Evolutionary conservation across 495 filamentous ascomycete species (phyloP).

Genomic region (Penicillium coffeae): DNA sequence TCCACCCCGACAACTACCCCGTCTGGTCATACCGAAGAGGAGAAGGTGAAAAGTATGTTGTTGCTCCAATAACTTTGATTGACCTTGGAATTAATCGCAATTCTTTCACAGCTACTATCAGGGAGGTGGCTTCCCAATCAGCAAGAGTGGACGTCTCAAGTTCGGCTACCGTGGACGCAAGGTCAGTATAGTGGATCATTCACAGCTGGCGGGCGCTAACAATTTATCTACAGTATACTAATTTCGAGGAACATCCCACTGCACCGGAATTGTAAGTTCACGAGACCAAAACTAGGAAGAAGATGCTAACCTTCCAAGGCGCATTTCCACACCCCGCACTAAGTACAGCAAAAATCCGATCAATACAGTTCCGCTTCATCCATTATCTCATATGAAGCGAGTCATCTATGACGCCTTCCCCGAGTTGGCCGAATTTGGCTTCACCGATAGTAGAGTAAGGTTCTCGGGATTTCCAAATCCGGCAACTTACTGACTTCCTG

Average conservation of each 20-base stretch:
- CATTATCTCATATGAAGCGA: conserved; percentile 13
- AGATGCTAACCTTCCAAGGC: conserved; percentile 1
- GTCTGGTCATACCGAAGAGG: conserved; percentile 13
- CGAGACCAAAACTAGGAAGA: background rate
- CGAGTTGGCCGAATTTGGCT: conserved; percentile 11
- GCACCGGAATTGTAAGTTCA: conserved; percentile 3
- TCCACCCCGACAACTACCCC: conserved; percentile 13
- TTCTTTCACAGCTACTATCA: conserved; percentile 5
- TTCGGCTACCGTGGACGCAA: conserved; percentile 17
- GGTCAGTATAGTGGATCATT: background rate
- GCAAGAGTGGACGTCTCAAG: conserved; percentile 14
- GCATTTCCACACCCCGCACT: conserved; percentile 17
- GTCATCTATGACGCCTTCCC: conserved; percentile 13
- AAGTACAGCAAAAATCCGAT: conserved; percentile 16
- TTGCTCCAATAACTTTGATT: background rate
- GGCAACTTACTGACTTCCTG: background rate
- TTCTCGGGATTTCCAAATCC: background rate
- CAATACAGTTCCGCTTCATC: conserved; percentile 13
- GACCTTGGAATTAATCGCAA: background rate
- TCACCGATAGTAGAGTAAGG: conserved; percentile 11
- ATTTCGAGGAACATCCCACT: conserved; percentile 13
- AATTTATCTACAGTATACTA: conserved; percentile 10
- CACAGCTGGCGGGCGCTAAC: background rate
- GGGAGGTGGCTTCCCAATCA: conserved; percentile 17
- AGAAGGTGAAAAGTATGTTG: conserved; percentile 13